Percentiles rank a stretch among this genome's conserved stretches.
Conservation (phyloP, 257 asterid species). For the Plectranthus barbatus region DNA sequence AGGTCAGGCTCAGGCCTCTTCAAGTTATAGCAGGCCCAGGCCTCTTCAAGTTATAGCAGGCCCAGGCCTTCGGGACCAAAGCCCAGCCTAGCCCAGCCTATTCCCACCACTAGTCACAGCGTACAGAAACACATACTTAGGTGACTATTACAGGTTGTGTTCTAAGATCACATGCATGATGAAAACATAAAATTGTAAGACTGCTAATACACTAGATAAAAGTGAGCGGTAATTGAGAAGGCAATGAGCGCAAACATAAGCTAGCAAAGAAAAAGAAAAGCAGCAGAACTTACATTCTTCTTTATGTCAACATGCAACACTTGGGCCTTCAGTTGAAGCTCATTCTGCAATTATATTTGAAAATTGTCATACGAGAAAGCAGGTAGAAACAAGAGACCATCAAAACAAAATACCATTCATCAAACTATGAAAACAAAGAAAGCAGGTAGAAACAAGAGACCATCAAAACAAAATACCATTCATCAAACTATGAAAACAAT, state of each 20-base stretch:
- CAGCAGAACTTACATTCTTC: constrained; percentile 45
- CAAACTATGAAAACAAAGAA: background rate
- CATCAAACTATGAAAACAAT: background rate
- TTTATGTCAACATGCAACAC: constrained; percentile 69
- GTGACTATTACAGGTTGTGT: background rate
- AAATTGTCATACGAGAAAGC: constrained; percentile 2
- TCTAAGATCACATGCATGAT: background rate
- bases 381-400: background rate
- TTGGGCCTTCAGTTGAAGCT: constrained; percentile 62
- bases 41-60: no score
- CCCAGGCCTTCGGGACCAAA: no score
- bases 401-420: constrained; percentile 1
- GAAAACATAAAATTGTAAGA: background rate
- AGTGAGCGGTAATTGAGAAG: background rate
- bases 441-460: constrained; percentile 2
- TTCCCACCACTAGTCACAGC: no score
- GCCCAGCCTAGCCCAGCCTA: no score
- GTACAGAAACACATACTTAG: background rate
- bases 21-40: no score
- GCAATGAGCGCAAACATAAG: background rate
- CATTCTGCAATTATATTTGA: constrained; percentile 45
- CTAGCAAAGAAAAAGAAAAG: background rate
- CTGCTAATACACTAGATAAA: background rate
- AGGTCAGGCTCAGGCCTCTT: no score
- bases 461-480: constrained; percentile 1